Conservation (phyloP, 2,329 filamentous ascomycete species). For the Alternaria solani region DNA sequence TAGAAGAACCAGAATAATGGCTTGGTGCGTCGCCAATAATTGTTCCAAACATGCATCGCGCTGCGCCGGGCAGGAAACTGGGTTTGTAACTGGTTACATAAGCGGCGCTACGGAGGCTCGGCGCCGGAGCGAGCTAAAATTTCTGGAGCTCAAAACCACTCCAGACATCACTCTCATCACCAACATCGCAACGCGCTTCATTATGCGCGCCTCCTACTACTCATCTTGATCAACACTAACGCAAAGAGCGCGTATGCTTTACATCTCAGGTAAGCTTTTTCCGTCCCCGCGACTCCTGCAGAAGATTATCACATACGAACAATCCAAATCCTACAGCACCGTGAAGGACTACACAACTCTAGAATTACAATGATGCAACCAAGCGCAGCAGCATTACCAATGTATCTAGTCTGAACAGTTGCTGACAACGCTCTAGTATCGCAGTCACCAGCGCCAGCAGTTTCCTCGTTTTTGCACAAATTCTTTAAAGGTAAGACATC, state of each 20-base stretch:
- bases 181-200: slow-evolving; percentile 25
- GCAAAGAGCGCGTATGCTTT: slow-evolving; percentile 13
- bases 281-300: slow-evolving; percentile 29
- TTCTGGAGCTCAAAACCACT: slow-evolving; percentile 32
- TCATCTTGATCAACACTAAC: slow-evolving; percentile 21
- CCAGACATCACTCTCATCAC: slow-evolving; percentile 13
- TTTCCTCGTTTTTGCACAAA: slow-evolving; percentile 1
- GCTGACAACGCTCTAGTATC: slow-evolving; percentile 31
- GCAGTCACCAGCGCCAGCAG: not conserved
- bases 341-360: slow-evolving; percentile 63
- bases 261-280: slow-evolving; percentile 25
- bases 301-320: slow-evolving; percentile 58
- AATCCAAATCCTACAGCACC: slow-evolving; percentile 67
- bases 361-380: slow-evolving; percentile 65
- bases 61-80: not conserved
- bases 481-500: slow-evolving; percentile 53
- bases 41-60: not conserved
- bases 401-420: not conserved
- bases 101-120: slow-evolving; percentile 30
- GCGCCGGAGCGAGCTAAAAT: slow-evolving; percentile 33
- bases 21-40: not conserved
- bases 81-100: slow-evolving; percentile 15
- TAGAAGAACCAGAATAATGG: not conserved
- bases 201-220: slow-evolving; percentile 20
- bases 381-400: slow-evolving; percentile 17